Base-by-base conservation (phyloP, 2,329 filamentous ascomycete species). In the Verticillium nonalfalfae region DNA sequence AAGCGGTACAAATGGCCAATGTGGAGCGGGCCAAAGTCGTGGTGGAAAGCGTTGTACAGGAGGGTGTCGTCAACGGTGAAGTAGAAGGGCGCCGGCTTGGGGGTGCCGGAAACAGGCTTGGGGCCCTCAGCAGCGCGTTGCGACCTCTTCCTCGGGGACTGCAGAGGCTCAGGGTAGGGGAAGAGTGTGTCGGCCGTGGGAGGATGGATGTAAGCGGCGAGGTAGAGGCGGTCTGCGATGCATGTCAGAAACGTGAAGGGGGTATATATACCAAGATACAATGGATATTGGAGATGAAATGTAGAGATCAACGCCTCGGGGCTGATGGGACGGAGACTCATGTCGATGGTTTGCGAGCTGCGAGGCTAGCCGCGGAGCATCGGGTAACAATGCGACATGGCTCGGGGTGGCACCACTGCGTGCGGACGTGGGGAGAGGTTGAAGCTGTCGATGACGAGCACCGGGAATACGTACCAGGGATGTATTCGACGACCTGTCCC, bases 1-100 rank as follows among this genome's bases (percentile, higher is more conserved):
- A 98, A 99, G 65, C 95, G 87, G 81, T 98, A 99, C 50, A 99
- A 81, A 74, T 99, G 95, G 33, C 95, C 95, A 68, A 99, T 96
- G 79, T 99, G 95, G 63, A 99, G 82, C 70, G 95, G 95, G 70
- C 95, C 95, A 75, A 99, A 99, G 78, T 99, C 95, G 71, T 96
- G 93, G 78, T 98, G 93, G 77, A 99, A 99, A 36, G 94, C 93
- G 75, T 99, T 99, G 83, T 99, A 99, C 56, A 97, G 84, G 55
- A 99, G 87, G 50, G 83, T 89, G 72, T 96, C 91, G 73, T 99
- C 95, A 67, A 98, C 88, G 58, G 92, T 94, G 77, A 99, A 99
- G 79, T 98, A 99, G 73, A 91, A 93, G 1, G 95, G 95, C 60
- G 88, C 79, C 67, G 81, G 75, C 62, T 77, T 74, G 33, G 77